Evolutionary conservation across 1,284 basidiomycete species (phyloP).

Genomic region (Pisolithus thermaeus): DNA sequence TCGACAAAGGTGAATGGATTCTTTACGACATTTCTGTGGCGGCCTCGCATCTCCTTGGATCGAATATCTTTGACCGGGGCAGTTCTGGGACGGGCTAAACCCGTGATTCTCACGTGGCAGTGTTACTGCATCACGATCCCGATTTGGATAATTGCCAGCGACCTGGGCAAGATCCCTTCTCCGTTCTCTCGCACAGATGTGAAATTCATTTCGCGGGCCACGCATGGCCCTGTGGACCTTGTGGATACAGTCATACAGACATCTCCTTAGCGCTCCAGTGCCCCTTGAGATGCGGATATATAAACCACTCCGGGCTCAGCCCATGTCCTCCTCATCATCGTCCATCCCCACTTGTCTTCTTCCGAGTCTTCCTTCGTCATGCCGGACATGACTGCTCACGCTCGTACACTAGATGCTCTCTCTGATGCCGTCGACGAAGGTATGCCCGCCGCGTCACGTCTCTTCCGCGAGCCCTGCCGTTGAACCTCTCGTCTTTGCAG

Average conservation of each 20-base stretch:
- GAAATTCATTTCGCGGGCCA: not conserved
- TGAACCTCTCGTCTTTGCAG: slow-evolving; percentile 30
- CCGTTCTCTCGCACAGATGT: too few species aligned
- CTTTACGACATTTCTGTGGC: too few species aligned
- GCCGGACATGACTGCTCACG: slow-evolving; percentile 25
- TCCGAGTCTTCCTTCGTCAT: slow-evolving; percentile 7
- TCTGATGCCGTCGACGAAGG: slow-evolving; percentile 75
- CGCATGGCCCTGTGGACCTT: not conserved
- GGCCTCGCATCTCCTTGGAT: slow-evolving; percentile 1
- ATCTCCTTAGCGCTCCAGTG: too few species aligned
- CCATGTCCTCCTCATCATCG: not conserved
- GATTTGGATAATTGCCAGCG: not conserved
- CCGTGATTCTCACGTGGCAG: slow-evolving; percentile 6
- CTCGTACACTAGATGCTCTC: slow-evolving; percentile 50
- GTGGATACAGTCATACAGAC: not conserved
- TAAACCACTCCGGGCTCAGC: not conserved
- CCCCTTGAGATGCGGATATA: slow-evolving; percentile 1
- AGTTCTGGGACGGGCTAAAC: not conserved
- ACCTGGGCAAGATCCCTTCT: too few species aligned
- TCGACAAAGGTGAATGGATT: too few species aligned
- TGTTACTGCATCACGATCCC: not conserved
- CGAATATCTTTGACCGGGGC: not conserved
- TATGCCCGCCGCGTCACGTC: slow-evolving; percentile 22
- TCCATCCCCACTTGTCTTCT: not conserved
- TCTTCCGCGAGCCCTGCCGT: not conserved